These are phyloP conservation scores for Euphorbia tirucalli DNA, from an alignment of 345 rosid genomes.

Conservation along the genomic window DNA sequence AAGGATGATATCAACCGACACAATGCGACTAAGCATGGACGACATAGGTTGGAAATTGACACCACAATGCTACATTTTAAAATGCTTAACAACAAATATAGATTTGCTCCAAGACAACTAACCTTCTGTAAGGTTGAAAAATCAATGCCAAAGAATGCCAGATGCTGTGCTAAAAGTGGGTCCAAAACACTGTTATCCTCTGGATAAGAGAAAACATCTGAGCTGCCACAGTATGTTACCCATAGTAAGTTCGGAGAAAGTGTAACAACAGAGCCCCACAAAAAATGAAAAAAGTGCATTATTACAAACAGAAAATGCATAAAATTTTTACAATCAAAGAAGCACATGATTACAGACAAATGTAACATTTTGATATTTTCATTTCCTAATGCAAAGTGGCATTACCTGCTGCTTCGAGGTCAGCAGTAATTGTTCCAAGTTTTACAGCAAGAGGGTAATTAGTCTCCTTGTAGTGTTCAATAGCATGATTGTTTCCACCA, in stretches of 20 bases:
- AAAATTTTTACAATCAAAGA: not conserved
- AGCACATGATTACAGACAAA: constrained; percentile 12
- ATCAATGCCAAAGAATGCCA: constrained; percentile 95
- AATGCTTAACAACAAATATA: not conserved
- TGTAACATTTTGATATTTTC: not conserved
- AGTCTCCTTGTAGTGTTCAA: constrained; percentile 84
- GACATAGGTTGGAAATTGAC: not conserved
- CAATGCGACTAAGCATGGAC: not conserved
- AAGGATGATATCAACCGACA: not conserved
- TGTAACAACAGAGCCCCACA: constrained; percentile 1
- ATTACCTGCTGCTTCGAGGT: constrained; percentile 96
- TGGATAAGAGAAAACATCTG: constrained; percentile 97
- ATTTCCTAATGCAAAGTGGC: constrained; percentile 24
- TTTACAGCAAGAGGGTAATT: constrained; percentile 92
- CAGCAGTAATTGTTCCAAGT: constrained; percentile 94
- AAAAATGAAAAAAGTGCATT: not conserved
- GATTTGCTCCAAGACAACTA: constrained; percentile 16
- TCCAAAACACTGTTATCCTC: constrained; percentile 92
- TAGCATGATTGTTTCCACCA: constrained; percentile 96
- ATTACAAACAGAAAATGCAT: not conserved
- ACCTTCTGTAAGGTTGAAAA: constrained; percentile 96
- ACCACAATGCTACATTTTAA: not conserved
- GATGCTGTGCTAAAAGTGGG: constrained; percentile 87
- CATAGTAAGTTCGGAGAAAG: constrained; percentile 37
- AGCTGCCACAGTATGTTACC: constrained; percentile 67